Conservation (phyloP, 768 basidiomycete genomes). For the Termitomyces sp. region DNA sequence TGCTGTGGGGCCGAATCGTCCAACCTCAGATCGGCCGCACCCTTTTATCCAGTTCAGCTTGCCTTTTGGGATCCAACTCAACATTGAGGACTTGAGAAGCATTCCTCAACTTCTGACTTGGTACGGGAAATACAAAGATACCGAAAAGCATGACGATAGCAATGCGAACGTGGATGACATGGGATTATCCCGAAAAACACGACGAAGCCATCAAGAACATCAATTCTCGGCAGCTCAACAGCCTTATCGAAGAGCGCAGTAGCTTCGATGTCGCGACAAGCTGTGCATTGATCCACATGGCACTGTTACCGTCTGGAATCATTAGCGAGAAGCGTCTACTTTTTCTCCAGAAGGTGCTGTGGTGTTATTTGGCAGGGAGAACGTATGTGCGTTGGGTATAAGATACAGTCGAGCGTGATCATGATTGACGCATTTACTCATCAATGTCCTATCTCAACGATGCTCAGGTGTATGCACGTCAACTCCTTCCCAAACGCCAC, state of each 20-base stretch:
- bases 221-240: background rate
- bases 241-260: background rate
- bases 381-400: no score
- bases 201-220: no score
- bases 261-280: background rate
- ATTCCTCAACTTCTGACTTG: background rate
- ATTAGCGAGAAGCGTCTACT: no score
- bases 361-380: background rate
- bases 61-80: background rate
- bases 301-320: background rate
- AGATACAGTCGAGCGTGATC: background rate
- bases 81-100: background rate
- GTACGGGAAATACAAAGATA: no score
- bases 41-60: background rate
- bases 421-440: no score
- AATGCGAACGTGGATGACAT: no score
- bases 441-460: conserved; percentile 13
- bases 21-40: no score
- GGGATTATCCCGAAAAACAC: no score
- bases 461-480: conserved; percentile 15
- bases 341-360: background rate
- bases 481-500: conserved; percentile 20
- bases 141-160: no score
- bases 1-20: background rate
- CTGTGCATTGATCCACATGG: background rate